A percentile compares a stretch with the other conserved stretches of the same genome.
Evolutionary conservation across 495 filamentous ascomycete genomes (phyloP).

Genomic region (Tuber aestivum): DNA sequence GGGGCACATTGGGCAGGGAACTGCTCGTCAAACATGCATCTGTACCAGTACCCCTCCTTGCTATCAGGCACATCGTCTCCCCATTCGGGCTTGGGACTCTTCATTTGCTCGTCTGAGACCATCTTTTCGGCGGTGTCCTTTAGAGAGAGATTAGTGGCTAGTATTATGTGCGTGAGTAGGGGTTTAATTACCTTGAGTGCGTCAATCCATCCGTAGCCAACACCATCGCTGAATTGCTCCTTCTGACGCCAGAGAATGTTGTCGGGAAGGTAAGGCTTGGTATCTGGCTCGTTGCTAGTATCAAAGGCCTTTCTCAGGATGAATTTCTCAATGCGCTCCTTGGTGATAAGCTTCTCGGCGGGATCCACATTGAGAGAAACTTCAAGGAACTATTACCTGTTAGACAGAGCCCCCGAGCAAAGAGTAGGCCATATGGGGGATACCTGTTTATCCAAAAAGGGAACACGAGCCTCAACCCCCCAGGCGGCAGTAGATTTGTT

Average conservation of each 20-base stretch:
- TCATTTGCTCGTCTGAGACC: constrained; percentile 93
- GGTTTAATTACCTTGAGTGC: constrained; percentile 57
- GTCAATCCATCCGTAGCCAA: constrained; percentile 99
- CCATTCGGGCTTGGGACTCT: constrained; percentile 94
- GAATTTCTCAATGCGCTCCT: constrained; percentile 89
- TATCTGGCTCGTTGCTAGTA: constrained; percentile 72
- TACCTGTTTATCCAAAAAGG: constrained; percentile 88
- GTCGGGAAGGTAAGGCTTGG: constrained; percentile 78
- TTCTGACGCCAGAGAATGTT: constrained; percentile 98
- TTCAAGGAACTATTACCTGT: constrained; percentile 71
- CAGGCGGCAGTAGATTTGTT: constrained; percentile 99
- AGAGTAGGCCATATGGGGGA: constrained; percentile 20
- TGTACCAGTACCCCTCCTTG: constrained; percentile 97
- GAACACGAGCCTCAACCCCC: constrained; percentile 96
- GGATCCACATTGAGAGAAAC: constrained; percentile 88
- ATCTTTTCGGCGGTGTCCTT: constrained; percentile 75
- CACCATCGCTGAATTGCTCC: constrained; percentile 97
- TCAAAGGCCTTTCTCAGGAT: constrained; percentile 96
- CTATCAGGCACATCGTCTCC: constrained; percentile 82
- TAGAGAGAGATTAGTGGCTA: background rate
- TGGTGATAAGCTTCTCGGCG: constrained; percentile 86
- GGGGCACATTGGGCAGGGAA: constrained; percentile 86
- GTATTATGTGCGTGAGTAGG: no score
- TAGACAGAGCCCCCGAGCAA: constrained; percentile 13
- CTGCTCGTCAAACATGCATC: constrained; percentile 95